Evolutionary conservation across 352 stramenopile genomes (phyloP).

Genomic region (Elongisporangium prolatum): DNA sequence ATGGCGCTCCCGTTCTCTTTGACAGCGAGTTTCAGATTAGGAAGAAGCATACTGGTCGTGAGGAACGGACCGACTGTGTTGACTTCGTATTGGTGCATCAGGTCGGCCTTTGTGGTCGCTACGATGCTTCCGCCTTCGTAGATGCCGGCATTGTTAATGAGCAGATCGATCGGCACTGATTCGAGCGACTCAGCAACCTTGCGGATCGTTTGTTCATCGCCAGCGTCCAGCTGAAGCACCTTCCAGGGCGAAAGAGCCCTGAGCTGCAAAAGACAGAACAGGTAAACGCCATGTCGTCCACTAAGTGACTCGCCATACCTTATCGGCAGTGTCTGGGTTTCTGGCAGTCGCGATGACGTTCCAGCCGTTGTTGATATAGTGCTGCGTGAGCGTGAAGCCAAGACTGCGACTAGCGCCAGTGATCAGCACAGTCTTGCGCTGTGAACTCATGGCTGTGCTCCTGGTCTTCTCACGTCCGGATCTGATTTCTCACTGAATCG

Average conservation of each 20-base stretch:
- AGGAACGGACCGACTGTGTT: conserved; percentile 70
- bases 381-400: conserved; percentile 22
- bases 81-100: conserved; percentile 68
- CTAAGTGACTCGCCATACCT: too few species aligned
- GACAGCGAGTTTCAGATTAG: conserved; percentile 40
- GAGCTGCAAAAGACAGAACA: conserved; percentile 19
- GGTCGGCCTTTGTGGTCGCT: conserved; percentile 43
- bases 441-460: too few species aligned
- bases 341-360: conserved; percentile 19
- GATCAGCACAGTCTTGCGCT: conserved; percentile 36
- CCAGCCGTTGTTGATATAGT: conserved; percentile 25
- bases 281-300: too few species aligned
- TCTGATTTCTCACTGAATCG: too few species aligned
- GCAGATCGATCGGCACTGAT: conserved; percentile 42
- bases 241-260: conserved; percentile 36
- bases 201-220: conserved; percentile 50
- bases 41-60: conserved; percentile 47
- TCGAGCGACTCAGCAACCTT: conserved; percentile 30
- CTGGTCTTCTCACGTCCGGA: too few species aligned
- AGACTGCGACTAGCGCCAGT: conserved; percentile 31
- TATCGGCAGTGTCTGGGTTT: conserved; percentile 8
- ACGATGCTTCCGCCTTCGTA: conserved; percentile 15
- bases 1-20: conserved; percentile 29
- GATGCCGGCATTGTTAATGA: conserved; percentile 77
- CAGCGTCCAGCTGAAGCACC: conserved; percentile 44